A percentile compares a stretch with the other conserved stretches of the same genome.
Evolutionary conservation across 306 rosid genomes (phyloP).

Genomic region (Senna tora): DNA sequence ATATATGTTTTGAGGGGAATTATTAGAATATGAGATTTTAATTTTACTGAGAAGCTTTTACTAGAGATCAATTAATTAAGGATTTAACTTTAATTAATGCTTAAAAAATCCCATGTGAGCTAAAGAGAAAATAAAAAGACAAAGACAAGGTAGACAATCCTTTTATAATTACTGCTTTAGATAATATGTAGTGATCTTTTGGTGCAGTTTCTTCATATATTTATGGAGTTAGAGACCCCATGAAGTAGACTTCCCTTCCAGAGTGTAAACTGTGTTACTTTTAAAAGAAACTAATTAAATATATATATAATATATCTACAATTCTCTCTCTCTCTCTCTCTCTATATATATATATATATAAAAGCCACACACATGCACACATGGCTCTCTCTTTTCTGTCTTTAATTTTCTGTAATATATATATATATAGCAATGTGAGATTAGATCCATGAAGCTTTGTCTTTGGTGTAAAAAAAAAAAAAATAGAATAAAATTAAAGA

Average conservation of each 20-base stretch:
- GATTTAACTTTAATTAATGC: no score
- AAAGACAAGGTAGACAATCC: slow-evolving; percentile 38
- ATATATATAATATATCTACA: slow-evolving; percentile 1
- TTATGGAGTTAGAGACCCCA: slow-evolving; percentile 20
- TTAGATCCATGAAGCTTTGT: slow-evolving; percentile 50
- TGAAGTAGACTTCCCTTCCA: slow-evolving; percentile 43
- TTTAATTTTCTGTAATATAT: no score
- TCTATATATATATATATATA: not conserved
- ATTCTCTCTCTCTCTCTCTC: no score
- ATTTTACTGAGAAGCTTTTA: no score
- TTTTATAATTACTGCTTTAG: slow-evolving; percentile 46
- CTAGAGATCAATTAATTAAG: no score
- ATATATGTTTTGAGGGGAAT: no score
- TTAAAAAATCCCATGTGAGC: slow-evolving; percentile 12
- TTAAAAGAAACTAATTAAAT: slow-evolving; percentile 34
- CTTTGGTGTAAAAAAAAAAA: slow-evolving; percentile 32
- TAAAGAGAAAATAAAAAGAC: not conserved
- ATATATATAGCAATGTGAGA: slow-evolving; percentile 23
- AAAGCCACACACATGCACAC: slow-evolving; percentile 36
- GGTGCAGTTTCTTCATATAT: slow-evolving; percentile 35
- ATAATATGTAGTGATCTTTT: slow-evolving; percentile 51
- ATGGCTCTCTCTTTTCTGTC: slow-evolving; percentile 32
- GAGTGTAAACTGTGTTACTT: slow-evolving; percentile 31
- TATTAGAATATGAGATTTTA: no score
- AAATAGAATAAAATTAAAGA: slow-evolving; percentile 8